Conservation (phyloP, 768 basidiomycete species). For the Boletus rubescentipes region DNA sequence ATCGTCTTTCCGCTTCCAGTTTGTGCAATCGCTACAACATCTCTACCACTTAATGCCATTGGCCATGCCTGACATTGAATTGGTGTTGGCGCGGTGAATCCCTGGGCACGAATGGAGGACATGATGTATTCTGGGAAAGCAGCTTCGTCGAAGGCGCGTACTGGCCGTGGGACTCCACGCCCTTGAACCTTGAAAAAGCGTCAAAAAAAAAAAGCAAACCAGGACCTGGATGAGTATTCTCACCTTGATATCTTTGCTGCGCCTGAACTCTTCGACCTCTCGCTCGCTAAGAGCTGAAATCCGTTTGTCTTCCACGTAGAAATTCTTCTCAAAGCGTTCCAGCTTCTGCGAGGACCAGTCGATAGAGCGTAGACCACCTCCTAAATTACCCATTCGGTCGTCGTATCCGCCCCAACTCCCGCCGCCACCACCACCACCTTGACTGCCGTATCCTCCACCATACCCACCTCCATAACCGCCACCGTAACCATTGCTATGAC, state of each 20-base stretch:
- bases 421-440: conserved; percentile 26
- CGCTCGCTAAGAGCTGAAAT: conserved; percentile 75
- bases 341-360: conserved; percentile 81
- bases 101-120: conserved; percentile 90
- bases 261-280: conserved; percentile 87
- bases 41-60: conserved; percentile 93
- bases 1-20: conserved; percentile 99
- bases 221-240: conserved; percentile 5
- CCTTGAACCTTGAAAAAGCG: conserved; percentile 73
- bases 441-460: conserved; percentile 30
- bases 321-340: conserved; percentile 95
- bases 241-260: conserved; percentile 85
- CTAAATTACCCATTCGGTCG: conserved; percentile 80
- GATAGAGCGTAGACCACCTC: conserved; percentile 75
- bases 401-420: conserved; percentile 38
- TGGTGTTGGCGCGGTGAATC: conserved; percentile 86
- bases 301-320: conserved; percentile 88
- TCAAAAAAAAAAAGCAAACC: not conserved
- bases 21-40: conserved; percentile 95
- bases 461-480: conserved; percentile 20
- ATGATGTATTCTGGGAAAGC: conserved; percentile 97
- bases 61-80: conserved; percentile 99
- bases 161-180: conserved; percentile 81
- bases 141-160: conserved; percentile 89
- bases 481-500: conserved; percentile 35